Conservation (phyloP, 2,329 filamentous ascomycete species). For the Oidium heveae region DNA sequence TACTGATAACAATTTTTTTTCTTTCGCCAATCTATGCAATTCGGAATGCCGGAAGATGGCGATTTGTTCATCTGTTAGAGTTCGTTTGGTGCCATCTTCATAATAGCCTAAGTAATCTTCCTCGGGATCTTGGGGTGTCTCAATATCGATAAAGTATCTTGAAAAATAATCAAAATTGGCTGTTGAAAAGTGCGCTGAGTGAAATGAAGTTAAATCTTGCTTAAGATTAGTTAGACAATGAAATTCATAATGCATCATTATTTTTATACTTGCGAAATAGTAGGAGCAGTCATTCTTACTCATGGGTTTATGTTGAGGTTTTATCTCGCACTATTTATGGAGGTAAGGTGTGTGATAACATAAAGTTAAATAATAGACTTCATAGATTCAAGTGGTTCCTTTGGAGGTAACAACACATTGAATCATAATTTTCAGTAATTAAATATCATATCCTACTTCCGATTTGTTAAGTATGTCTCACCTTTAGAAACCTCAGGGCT, state of each 20-base stretch:
- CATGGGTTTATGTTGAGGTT: too few species aligned
- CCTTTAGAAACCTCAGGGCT: too few species aligned
- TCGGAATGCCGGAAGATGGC: conserved; percentile 78
- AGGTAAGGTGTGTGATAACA: too few species aligned
- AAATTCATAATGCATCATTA: background rate
- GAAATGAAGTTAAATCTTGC: conserved; percentile 11
- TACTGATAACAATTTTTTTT: conserved; percentile 15
- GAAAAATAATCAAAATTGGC: conserved; percentile 29
- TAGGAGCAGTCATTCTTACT: background rate
- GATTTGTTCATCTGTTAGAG: conserved; percentile 76
- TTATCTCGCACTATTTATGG: too few species aligned
- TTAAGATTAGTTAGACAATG: conserved; percentile 1
- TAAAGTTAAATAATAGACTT: too few species aligned
- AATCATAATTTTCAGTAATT: too few species aligned
- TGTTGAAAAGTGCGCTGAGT: conserved; percentile 10
- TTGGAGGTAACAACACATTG: too few species aligned
- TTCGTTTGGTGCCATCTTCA: conserved; percentile 62
- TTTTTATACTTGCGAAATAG: background rate
- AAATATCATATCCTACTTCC: too few species aligned
- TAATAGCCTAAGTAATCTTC: conserved; percentile 60
- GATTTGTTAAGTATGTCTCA: too few species aligned
- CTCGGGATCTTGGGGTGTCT: conserved; percentile 21
- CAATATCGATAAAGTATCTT: conserved; percentile 19
- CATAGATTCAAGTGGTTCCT: too few species aligned
- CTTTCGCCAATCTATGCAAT: conserved; percentile 42